These are phyloP conservation scores for Trypanosomatidae sp. DNA, from an alignment of 208 protist species.

Conservation along the genomic window DNA sequence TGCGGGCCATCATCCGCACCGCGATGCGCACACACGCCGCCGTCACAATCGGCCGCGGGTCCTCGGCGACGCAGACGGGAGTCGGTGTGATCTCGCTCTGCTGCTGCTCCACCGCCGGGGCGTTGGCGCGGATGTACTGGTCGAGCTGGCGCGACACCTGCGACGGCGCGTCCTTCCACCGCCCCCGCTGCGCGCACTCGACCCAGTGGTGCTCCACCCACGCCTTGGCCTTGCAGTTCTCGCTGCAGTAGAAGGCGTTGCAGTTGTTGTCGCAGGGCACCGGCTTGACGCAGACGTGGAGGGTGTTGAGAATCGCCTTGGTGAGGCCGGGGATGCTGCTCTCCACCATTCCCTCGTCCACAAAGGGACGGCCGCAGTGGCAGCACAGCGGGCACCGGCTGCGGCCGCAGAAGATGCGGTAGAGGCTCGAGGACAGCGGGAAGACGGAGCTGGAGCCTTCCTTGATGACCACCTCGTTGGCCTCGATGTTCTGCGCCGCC, in stretches of 20 bases:
- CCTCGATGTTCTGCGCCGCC: constrained; percentile 25
- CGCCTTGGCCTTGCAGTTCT: constrained; percentile 61
- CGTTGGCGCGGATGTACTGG: constrained; percentile 15
- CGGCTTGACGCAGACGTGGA: constrained; percentile 29
- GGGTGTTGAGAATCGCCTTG: constrained; percentile 30
- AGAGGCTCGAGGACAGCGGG: constrained; percentile 12
- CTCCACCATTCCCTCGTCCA: constrained; percentile 33
- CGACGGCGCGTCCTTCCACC: constrained; percentile 49
- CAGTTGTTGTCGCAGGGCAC: constrained; percentile 63
- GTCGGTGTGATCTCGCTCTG: background rate
- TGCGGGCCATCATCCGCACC: constrained; percentile 72
- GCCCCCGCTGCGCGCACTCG: constrained; percentile 60
- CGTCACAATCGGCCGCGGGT: constrained; percentile 28
- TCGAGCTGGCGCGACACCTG: constrained; percentile 30
- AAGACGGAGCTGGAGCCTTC: constrained; percentile 39
- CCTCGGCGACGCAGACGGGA: constrained; percentile 24
- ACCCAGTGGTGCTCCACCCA: constrained; percentile 80
- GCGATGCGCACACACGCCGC: constrained; percentile 51
- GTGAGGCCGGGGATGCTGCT: constrained; percentile 36
- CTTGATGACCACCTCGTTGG: constrained; percentile 36
- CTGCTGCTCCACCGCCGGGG: background rate
- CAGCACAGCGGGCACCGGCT: constrained; percentile 36
- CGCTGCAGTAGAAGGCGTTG: constrained; percentile 63
- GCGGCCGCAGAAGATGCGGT: constrained; percentile 16
- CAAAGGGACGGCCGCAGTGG: constrained; percentile 54